These are phyloP conservation scores for Starmerella riodocensis DNA, from an alignment of 805 yeast species.

Conservation along the genomic window DNA sequence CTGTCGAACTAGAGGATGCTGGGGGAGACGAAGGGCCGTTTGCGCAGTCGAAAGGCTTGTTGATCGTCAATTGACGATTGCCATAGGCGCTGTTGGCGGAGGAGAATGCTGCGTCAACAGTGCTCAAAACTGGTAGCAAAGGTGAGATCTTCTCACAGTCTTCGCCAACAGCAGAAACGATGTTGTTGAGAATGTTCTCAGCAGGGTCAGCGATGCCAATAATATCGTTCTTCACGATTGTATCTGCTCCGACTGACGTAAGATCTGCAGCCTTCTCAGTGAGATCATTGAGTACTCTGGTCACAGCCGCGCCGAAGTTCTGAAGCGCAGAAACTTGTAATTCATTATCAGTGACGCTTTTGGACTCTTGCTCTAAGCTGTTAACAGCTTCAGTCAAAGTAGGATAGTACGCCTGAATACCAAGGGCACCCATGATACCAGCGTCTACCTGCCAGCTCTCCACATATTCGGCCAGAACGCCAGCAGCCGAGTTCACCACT, in stretches of 20 bases:
- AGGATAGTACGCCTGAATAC: slow-evolving; percentile 22
- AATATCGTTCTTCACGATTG: slow-evolving; percentile 22
- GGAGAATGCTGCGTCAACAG: slow-evolving; percentile 11
- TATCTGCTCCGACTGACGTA: slow-evolving; percentile 18
- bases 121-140: slow-evolving; percentile 9
- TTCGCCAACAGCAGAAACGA: slow-evolving; percentile 15
- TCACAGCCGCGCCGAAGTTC: slow-evolving; percentile 13
- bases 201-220: slow-evolving; percentile 18
- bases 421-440: slow-evolving; percentile 24
- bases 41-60: too few relatives aligned
- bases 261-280: slow-evolving; percentile 22
- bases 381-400: slow-evolving; percentile 17
- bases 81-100: slow-evolving; percentile 15
- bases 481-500: slow-evolving; percentile 14
- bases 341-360: slow-evolving; percentile 10
- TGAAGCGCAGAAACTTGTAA: slow-evolving; percentile 6
- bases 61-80: background rate
- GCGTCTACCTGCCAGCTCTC: slow-evolving; percentile 10
- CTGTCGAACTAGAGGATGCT: too few relatives aligned
- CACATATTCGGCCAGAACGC: slow-evolving; percentile 11
- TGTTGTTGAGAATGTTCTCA: slow-evolving; percentile 15
- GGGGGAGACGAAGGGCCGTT: too few relatives aligned
- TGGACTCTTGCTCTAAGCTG: slow-evolving; percentile 10
- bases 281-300: slow-evolving; percentile 19
- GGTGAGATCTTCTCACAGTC: slow-evolving; percentile 14